Evolutionary conservation across 306 rosid species (phyloP), one percentile per base, ranked within the genome.

Genomic region (Cajanus cajan): DNA sequence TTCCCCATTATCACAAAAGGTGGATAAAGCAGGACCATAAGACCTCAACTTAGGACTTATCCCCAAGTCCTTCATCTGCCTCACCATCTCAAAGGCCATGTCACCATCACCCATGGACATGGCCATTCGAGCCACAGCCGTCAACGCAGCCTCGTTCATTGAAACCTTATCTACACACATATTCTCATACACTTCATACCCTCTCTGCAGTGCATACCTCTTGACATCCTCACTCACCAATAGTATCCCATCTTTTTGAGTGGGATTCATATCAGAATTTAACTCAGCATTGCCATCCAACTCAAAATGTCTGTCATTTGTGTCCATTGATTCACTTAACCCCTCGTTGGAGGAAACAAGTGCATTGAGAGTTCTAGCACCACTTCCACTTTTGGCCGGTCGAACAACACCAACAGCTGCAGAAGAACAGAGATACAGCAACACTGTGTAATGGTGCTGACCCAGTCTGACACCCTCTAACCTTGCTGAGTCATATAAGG

Each of bases 61-160:
- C 58, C 97, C 94, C 67, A 90, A 69, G n/a, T 73, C 71, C 82
- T 92, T 92, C 98, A 92, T 95, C 72, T 88, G 87, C 86, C 85
- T 88, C 74, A 91, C 98, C 94, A 90, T 91, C 81, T 91, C 89
- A 86, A 95, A 92, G 24, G 98, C 98, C 92, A 77, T 86, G 75
- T 90, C 94, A 12, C 98, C 98, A 68, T 92, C 88, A 24, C 90
- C 91, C 87, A 88, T 87, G 43, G 98, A 86, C 98, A 92, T 89
- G 59, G 98, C 98, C 96, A 92, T 92, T 85, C 97, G 85, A 76
- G 97, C 98, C 80, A 95, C 88, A 51, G 98, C 89, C 52, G 98
- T 95, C 83, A 95, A 84, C n/a, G 96, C 90, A 0, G 98, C 97
- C 80, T 95, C 98, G 80, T 92, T 95, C 94, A 92, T 85, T 6